Conservation (phyloP, 208 protist genomes). For the Balamuthia mandrillaris region DNA sequence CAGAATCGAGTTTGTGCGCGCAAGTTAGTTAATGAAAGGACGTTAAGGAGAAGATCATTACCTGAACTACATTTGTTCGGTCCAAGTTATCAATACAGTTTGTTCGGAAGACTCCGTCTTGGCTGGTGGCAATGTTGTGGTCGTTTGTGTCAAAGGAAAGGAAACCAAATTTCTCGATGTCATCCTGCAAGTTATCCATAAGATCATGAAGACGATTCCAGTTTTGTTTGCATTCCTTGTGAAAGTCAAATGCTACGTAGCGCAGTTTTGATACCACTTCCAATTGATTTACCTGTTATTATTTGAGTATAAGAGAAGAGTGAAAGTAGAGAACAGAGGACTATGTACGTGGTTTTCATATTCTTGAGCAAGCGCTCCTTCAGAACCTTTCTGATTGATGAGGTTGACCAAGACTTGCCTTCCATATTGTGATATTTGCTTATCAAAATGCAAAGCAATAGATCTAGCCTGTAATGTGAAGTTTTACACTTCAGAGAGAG, state of each 20-base stretch:
- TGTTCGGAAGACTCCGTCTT: neutral
- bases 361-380: neutral
- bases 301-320: too few species aligned
- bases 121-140: neutral
- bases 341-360: neutral
- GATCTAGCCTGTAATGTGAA: neutral
- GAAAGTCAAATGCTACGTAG: constrained; percentile 70
- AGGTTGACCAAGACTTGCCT: neutral
- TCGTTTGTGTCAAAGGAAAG: neutral
- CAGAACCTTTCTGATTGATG: neutral
- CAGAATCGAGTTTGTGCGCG: too few species aligned
- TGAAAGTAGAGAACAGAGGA: too few species aligned
- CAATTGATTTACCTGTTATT: neutral
- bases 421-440: neutral
- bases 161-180: constrained; percentile 25
- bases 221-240: constrained; percentile 53
- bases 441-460: neutral
- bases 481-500: neutral
- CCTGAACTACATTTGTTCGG: constrained; percentile 31
- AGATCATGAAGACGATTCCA: constrained; percentile 11
- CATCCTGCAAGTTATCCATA: neutral
- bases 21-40: too few species aligned
- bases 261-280: neutral
- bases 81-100: constrained; percentile 31
- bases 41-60: too few species aligned